Percentiles rank a stretch among this genome's conserved stretches.
Evolutionary conservation across 164 flowering plant species (phyloP).

Genomic region (Brasenia schreberi): DNA sequence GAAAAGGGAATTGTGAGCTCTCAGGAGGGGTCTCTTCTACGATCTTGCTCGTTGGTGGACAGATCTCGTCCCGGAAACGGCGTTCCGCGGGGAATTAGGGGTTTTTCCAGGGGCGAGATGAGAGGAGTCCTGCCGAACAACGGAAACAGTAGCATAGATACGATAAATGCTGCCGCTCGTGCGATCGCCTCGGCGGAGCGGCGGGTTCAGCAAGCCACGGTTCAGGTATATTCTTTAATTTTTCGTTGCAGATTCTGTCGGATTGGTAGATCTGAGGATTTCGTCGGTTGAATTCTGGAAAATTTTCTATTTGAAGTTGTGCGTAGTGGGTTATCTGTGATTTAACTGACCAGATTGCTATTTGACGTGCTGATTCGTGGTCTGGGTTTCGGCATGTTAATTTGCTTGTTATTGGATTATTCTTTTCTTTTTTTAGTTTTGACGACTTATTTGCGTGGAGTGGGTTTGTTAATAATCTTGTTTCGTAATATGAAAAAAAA

Average conservation of each 20-base stretch:
- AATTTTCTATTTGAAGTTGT: too few relatives aligned
- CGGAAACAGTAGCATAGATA: slow-evolving; percentile 42
- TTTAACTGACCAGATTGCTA: too few relatives aligned
- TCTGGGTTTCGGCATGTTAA: too few relatives aligned
- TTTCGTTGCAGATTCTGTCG: neutral
- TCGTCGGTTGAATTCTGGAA: too few relatives aligned
- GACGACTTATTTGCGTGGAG: too few relatives aligned
- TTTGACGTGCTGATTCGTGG: too few relatives aligned
- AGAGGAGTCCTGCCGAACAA: slow-evolving; percentile 15
- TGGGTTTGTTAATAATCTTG: too few relatives aligned
- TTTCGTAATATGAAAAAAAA: too few relatives aligned
- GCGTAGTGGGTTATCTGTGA: too few relatives aligned
- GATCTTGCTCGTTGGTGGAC: neutral
- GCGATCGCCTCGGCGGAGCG: slow-evolving; percentile 64
- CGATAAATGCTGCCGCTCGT: slow-evolving; percentile 81
- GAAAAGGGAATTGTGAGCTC: neutral
- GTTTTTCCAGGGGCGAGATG: slow-evolving; percentile 6
- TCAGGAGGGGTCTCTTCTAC: neutral
- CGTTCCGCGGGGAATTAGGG: neutral
- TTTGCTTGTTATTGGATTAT: too few relatives aligned
- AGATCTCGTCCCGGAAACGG: neutral
- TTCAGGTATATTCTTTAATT: slow-evolving; percentile 33
- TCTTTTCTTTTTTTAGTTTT: too few relatives aligned
- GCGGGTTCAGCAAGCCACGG: slow-evolving; percentile 46
- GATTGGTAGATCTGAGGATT: too few relatives aligned